phyloP scores from a whole-genome alignment of 78 protist genomes.

The Dictyostelium purpureum region DNA sequence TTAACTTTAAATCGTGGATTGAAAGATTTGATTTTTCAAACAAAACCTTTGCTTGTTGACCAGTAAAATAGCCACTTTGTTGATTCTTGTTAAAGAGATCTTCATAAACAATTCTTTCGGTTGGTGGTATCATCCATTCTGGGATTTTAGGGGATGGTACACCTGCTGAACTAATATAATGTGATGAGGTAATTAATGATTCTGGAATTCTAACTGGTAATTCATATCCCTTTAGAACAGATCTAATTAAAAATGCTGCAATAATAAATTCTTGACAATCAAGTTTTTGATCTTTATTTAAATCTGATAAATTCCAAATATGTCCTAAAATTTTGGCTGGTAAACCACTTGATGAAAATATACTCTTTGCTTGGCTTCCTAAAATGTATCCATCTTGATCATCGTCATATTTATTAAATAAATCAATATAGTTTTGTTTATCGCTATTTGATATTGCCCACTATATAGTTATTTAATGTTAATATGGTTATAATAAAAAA shows the following conservation, averaged over 20 bases:
- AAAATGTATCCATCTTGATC: conserved; percentile 61
- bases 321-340: conserved; percentile 39
- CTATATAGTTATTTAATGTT: background rate
- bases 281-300: conserved; percentile 16
- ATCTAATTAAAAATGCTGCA: conserved; percentile 55
- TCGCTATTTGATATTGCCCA: conserved; percentile 28
- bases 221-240: conserved; percentile 52
- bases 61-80: conserved; percentile 26
- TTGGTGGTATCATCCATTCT: conserved; percentile 70
- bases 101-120: conserved; percentile 50
- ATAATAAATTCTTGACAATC: conserved; percentile 78
- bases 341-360: conserved; percentile 40
- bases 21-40: conserved; percentile 63
- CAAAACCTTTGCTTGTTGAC: conserved; percentile 44
- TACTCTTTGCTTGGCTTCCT: conserved; percentile 19
- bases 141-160: conserved; percentile 68
- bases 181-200: conserved; percentile 13
- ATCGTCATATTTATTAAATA: conserved; percentile 48
- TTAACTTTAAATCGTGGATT: conserved; percentile 16
- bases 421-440: conserved; percentile 31
- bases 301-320: conserved; percentile 61
- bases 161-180: conserved; percentile 28
- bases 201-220: conserved; percentile 54
- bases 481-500: background rate
- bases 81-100: conserved; percentile 63